Conservation (phyloP, 2,329 filamentous ascomycete genomes). For the Pseudocercospora vitis region DNA sequence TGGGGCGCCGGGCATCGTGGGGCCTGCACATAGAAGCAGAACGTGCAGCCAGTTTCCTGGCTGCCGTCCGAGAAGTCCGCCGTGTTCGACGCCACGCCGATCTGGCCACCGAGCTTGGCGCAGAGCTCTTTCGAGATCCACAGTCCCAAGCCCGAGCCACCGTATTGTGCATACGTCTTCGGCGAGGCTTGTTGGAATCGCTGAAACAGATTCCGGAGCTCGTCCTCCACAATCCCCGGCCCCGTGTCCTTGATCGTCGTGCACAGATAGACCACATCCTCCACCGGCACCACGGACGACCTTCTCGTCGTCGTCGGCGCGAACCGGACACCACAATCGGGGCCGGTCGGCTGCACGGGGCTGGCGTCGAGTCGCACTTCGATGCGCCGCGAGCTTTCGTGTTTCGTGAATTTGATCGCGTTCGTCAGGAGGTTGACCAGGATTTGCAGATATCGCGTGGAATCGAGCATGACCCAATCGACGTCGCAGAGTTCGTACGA, state of each 20-base stretch:
- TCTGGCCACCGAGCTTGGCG: slow-evolving; percentile 67
- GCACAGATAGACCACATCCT: slow-evolving; percentile 55
- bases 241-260: slow-evolving; percentile 76
- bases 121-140: slow-evolving; percentile 68
- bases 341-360: slow-evolving; percentile 7
- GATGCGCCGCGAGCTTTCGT: slow-evolving; percentile 35
- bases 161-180: slow-evolving; percentile 67
- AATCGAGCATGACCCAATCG: slow-evolving; percentile 23
- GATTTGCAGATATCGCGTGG: slow-evolving; percentile 27
- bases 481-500: slow-evolving; percentile 9
- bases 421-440: slow-evolving; percentile 33
- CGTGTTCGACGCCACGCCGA: slow-evolving; percentile 60
- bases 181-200: slow-evolving; percentile 74
- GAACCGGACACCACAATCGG: slow-evolving; percentile 6
- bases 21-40: slow-evolving; percentile 64
- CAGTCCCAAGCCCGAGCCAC: slow-evolving; percentile 67
- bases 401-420: slow-evolving; percentile 32
- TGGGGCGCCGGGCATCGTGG: slow-evolving; percentile 53
- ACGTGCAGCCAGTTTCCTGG: slow-evolving; percentile 59
- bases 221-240: slow-evolving; percentile 61
- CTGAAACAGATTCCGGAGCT: slow-evolving; percentile 71
- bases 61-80: slow-evolving; percentile 22
- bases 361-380: slow-evolving; percentile 32
- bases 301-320: neutral
- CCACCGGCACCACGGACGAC: neutral